Evolutionary conservation across 805 yeast genomes (phyloP).

Genomic region (Schizosaccharomyces osmophilus): DNA sequence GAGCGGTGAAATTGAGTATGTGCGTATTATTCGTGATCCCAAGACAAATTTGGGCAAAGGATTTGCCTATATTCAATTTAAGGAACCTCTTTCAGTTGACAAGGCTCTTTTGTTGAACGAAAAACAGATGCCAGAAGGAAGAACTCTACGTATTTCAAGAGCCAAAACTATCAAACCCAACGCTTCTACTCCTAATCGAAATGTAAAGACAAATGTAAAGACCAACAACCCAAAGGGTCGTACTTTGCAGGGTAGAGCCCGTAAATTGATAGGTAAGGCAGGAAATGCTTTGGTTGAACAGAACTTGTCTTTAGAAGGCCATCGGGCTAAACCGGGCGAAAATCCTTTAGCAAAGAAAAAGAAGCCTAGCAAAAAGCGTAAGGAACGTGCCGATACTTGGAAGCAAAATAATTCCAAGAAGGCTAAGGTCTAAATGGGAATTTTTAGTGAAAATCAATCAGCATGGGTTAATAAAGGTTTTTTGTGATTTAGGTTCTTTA

Average conservation of each 20-base stretch:
- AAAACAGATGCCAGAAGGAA: conserved; percentile 23
- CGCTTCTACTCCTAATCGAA: not conserved
- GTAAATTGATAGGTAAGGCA: conserved; percentile 48
- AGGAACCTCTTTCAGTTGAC: conserved; percentile 36
- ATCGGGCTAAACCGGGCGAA: conserved; percentile 15
- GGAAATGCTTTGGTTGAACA: conserved; percentile 39
- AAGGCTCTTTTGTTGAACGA: conserved; percentile 61
- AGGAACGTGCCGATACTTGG: not conserved
- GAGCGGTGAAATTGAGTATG: conserved; percentile 59
- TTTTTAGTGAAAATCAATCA: too few relatives aligned
- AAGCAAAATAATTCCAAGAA: not conserved
- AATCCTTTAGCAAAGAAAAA: conserved; percentile 9
- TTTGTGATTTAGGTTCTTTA: too few relatives aligned
- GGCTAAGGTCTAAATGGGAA: not conserved
- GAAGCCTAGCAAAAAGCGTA: conserved; percentile 24
- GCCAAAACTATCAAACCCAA: conserved; percentile 21
- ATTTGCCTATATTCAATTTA: conserved; percentile 83
- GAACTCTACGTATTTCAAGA: conserved; percentile 58
- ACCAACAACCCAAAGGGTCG: conserved; percentile 37
- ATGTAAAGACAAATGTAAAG: conserved; percentile 6
- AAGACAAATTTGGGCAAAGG: conserved; percentile 94
- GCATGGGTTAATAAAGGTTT: too few relatives aligned
- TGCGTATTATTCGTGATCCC: conserved; percentile 72
- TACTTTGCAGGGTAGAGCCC: conserved; percentile 61
- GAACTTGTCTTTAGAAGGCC: conserved; percentile 12